Base-by-base conservation (phyloP, 306 rosid species). In the Rosa persica region DNA sequence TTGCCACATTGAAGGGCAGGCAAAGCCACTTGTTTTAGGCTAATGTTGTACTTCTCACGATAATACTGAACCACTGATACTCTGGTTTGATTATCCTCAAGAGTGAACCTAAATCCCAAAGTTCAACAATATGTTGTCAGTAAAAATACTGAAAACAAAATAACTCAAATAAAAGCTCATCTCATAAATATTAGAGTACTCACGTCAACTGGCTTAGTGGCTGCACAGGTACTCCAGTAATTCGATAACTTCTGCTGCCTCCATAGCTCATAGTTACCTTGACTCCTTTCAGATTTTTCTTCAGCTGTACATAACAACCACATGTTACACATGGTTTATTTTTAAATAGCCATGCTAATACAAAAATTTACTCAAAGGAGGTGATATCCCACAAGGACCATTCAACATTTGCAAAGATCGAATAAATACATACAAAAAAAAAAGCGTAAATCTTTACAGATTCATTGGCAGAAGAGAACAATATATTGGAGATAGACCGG, bases 1-100 rank as follows among this genome's bases (percentile, higher is more conserved):
- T 76, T 88, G n/a, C 98, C 98, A 46, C 92, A 83, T 82, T 87
- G 90, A 8, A 95, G 66, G 10, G 99, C 99, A 58, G 98, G 97
- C 80, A 91, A 82, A 51, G 3, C 12, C 44, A 40, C 22, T 74
- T 11, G 15, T 49, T 52, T 40, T 0, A 91, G 85, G 0, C 0
- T 17, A 55, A 86, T 64, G 13, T 52, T 2, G 75, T 92, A 89
- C 54, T 43, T 91, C 22, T 91, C 89, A 19, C 13, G 76, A 23
- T 86, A 93, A 65, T 95, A 89, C 36, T 87, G 81, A 15, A 74
- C 80, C 36, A 95, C 90, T 0, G 87, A 83, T 0, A 0, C 62
- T 30, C 12, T 12, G 4, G 68, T 30, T 43, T 1, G 19, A 0
- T 80, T 2, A n/a, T 88, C 98, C 25, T 91, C 94, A 0, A 80